Evolutionary conservation across 2,329 filamentous ascomycete species (phyloP), one percentile per base, ranked within the genome.

Genomic region (Plenodomus biglobosus): DNA sequence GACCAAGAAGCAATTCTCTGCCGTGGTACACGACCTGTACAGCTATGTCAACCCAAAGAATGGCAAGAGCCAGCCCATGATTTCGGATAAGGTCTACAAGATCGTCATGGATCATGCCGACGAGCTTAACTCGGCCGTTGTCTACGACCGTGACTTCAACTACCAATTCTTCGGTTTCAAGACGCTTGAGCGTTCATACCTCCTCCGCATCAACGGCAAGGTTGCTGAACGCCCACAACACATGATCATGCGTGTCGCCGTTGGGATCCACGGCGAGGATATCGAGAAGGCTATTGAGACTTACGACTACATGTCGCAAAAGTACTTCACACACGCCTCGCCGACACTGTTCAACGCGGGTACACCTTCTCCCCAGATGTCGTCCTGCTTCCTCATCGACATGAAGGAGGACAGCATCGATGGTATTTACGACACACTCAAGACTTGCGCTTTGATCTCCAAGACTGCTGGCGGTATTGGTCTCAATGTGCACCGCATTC

Each of bases 81-180:
- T 99, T 69, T 91, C 92, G 37, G 79, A 92, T 68, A 80, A 88
- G 63, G 95, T 88, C 40, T 96, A 96, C 72, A 89, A 96, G 65
- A 90, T 85, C 55, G 88, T 99, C 58, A 94, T 96, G 88, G 89
- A 88, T 68, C 91, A 99, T 76, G 91, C 90, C 66, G 94, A 96
- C 47, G 94, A 99, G 77, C 83, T 99, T 48, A 96, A 99, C 80
- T 97, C 92, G 37, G 94, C 94, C 66, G 97, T 99, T 72, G 92
- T 99, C 66, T 99, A 97, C 68, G 94, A 99, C 78, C 88, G 94
- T 63, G 94, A 99, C 73, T 99, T 99, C 83, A 96, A 97, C 83
- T 99, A 99, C 80, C 94, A 99, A 79, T 99, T 95, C 79, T 99
- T 99, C 68, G 94, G 94, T 58, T 99, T 99, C 85, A 99, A 99